Conservation (phyloP, 176 grass and related monocot genomes). For the Pontederia paniculata region DNA sequence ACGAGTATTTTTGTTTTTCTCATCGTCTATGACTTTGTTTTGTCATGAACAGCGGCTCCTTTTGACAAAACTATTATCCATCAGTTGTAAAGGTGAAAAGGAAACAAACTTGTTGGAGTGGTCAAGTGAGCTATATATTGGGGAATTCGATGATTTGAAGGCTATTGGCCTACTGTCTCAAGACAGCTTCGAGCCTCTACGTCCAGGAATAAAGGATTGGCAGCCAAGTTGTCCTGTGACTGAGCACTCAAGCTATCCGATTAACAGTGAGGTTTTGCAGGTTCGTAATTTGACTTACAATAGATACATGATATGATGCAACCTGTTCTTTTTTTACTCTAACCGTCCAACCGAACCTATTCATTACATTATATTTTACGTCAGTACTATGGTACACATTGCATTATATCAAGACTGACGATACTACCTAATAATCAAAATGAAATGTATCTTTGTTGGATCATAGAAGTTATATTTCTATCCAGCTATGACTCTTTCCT, state of each 20-base stretch:
- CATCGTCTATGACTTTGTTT: neutral
- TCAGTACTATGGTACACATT: no score
- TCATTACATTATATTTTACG: no score
- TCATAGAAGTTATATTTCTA: no score
- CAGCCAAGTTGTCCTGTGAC: slow-evolving; percentile 12
- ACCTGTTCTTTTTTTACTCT: neutral
- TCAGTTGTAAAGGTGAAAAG: slow-evolving; percentile 29
- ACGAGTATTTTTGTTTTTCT: neutral
- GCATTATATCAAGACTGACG: no score
- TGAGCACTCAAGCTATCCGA: slow-evolving; percentile 9
- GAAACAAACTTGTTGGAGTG: slow-evolving; percentile 25
- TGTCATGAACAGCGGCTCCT: slow-evolving; percentile 46
- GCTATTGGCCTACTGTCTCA: slow-evolving; percentile 37
- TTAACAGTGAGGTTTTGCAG: slow-evolving; percentile 49
- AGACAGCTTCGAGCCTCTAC: slow-evolving; percentile 20
- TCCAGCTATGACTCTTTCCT: no score
- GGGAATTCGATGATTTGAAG: slow-evolving; percentile 47
- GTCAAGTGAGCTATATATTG: slow-evolving; percentile 50
- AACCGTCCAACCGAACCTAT: neutral
- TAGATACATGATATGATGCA: neutral
- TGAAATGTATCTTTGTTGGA: no score
- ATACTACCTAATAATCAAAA: no score
- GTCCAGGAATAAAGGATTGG: slow-evolving; percentile 31
- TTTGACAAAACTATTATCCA: slow-evolving; percentile 38
- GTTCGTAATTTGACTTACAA: slow-evolving; percentile 13